Conservation (phyloP, 2,329 filamentous ascomycete species). For the Microsporum ferrugineum region DNA sequence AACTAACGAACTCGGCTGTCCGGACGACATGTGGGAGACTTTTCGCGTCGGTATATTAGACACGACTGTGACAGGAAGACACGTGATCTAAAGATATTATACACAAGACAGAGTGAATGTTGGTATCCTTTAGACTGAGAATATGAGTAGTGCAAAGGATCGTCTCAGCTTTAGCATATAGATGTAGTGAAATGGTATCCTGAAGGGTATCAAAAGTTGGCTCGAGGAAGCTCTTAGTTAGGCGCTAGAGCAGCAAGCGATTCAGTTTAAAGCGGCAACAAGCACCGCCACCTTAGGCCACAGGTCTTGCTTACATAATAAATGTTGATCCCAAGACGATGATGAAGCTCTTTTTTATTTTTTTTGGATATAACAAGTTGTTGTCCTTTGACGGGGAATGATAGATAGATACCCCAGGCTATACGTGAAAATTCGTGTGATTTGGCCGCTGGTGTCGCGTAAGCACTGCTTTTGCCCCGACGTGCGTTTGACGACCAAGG, state of each 20-base stretch:
- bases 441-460: not conserved
- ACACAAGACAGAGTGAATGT: no score
- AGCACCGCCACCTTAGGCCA: not conserved
- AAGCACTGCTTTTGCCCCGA: no score
- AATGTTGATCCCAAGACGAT: not conserved
- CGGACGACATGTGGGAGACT: constrained; percentile 11
- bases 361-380: no score
- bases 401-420: not conserved
- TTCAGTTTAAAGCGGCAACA: not conserved
- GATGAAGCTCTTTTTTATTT: not conserved
- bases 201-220: not conserved
- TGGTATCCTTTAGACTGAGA: not conserved
- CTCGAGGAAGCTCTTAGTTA: not conserved
- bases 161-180: no score
- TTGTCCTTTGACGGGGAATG: not conserved
- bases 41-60: not conserved
- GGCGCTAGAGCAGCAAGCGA: not conserved
- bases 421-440: not conserved
- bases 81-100: constrained; percentile 5
- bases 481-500: constrained; percentile 79
- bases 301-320: not conserved
- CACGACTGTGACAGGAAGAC: constrained; percentile 6
- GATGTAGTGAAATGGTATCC: not conserved
- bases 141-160: not conserved
- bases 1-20: constrained; percentile 26